Evolutionary conservation across 2,329 filamentous ascomycete genomes (phyloP).

Genomic region (Cryphonectria nitschkei): DNA sequence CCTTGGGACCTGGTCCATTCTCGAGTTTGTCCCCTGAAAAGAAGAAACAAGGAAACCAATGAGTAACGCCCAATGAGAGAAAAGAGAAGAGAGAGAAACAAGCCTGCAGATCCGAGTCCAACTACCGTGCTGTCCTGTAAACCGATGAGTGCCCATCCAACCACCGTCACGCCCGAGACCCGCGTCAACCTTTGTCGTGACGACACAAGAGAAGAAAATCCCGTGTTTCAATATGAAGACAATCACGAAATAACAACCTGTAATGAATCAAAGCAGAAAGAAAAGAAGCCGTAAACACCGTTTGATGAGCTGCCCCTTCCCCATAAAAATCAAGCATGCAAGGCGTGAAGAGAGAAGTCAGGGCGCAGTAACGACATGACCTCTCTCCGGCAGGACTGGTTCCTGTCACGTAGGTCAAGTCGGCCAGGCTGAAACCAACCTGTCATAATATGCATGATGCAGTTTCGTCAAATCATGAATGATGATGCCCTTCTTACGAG

Average conservation of each 20-base stretch:
- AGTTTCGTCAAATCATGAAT: slow-evolving; percentile 39
- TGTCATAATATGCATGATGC: slow-evolving; percentile 15
- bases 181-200: background rate
- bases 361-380: background rate
- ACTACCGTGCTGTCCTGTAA: slow-evolving; percentile 10
- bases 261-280: background rate
- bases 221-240: background rate
- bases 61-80: background rate
- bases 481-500: slow-evolving; percentile 38
- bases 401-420: background rate
- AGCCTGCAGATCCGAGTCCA: background rate
- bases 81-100: slow-evolving; percentile 1
- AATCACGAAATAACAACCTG: slow-evolving; percentile 14
- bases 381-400: background rate
- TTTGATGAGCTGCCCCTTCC: slow-evolving; percentile 5
- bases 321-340: background rate
- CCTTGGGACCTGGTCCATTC: slow-evolving; percentile 18
- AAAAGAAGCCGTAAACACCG: slow-evolving; percentile 6
- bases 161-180: slow-evolving; percentile 3
- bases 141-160: background rate
- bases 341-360: background rate
- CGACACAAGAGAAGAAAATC: background rate
- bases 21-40: slow-evolving; percentile 9
- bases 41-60: background rate
- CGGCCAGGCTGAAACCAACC: background rate